Conservation (phyloP, 2,329 filamentous ascomycete genomes). For the Ilyonectria sp. region DNA sequence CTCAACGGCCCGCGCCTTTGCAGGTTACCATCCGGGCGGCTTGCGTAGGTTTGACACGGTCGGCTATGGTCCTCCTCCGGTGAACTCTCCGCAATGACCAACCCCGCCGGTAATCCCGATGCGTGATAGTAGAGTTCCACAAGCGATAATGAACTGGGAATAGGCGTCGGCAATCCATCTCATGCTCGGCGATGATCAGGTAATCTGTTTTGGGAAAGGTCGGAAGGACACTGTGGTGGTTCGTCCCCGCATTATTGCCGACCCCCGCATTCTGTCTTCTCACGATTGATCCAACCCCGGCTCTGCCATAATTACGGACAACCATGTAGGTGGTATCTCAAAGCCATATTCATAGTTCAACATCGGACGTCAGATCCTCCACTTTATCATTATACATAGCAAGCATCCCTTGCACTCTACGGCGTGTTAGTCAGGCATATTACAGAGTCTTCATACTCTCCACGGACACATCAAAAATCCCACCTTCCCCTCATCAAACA, state of each 20-base stretch:
- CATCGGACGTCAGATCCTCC: not conserved
- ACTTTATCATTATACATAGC: not conserved
- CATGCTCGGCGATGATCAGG: not conserved
- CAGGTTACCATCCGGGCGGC: not conserved
- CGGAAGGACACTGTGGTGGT: not conserved
- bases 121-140: not conserved
- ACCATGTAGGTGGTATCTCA: not conserved
- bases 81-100: not conserved
- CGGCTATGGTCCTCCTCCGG: not conserved
- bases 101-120: not conserved
- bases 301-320: not conserved
- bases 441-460: too few species aligned
- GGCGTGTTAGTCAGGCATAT: too few species aligned
- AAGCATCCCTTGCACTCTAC: not conserved
- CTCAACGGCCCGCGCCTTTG: not conserved
- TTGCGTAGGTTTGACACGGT: not conserved
- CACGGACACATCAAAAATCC: not conserved
- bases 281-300: not conserved
- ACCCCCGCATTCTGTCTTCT: not conserved
- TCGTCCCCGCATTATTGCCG: too few species aligned
- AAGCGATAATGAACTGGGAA: not conserved
- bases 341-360: not conserved
- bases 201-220: not conserved
- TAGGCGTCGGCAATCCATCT: not conserved
- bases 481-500: not conserved